Evolutionary conservation across 2,329 filamentous ascomycete species (phyloP), one percentile per base, ranked within the genome.

Genomic region (Colletotrichum incanum): DNA sequence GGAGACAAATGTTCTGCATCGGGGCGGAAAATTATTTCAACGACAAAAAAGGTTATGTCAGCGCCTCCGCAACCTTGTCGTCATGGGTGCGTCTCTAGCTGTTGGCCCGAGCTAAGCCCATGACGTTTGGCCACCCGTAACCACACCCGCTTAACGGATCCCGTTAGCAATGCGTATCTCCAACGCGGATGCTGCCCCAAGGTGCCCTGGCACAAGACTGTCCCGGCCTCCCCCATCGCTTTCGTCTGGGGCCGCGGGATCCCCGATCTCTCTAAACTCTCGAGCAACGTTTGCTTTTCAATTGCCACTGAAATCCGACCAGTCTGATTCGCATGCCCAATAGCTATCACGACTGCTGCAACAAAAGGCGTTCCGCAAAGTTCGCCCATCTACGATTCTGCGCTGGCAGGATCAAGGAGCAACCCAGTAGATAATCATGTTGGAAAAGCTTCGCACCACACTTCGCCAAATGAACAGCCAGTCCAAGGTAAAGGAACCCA

Each of bases 361-460:
- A 34, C 34, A 26, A 20, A 43, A 56, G 23, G 41, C 31, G 43
- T 59, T 58, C 58, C 65, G 45, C 67, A n/a, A 26, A 20, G 14
- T 37, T 58, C 59, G 69, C 37, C 50, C 55, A 47, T 23, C 34
- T 37, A 26, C 47, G 60, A 31, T 31, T 63, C 52, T 45, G 47
- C 37, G 59, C 45, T 45, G 18, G n/a, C 26, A n/a, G 4, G 26
- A 43, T 58, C 69, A 69, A 55, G 65, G 65, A 37, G 45, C 37
- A 69, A n/a, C 45, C 69, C 45, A 20, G 65, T 56, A 47, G 20
- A 12, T n/a, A 20, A 20, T 28, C 45, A 26, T 20, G 41, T 28
- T 49, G 31, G 37, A 16, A 63, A 72, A 68, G 69, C 65, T 72
- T 72, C 37, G 34, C 23, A 68, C 56, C 68, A 58, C 56, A 63